phyloP scores from a whole-genome alignment of 306 rosid genomes.

The barrel medic (Medicago truncatula) region DNA sequence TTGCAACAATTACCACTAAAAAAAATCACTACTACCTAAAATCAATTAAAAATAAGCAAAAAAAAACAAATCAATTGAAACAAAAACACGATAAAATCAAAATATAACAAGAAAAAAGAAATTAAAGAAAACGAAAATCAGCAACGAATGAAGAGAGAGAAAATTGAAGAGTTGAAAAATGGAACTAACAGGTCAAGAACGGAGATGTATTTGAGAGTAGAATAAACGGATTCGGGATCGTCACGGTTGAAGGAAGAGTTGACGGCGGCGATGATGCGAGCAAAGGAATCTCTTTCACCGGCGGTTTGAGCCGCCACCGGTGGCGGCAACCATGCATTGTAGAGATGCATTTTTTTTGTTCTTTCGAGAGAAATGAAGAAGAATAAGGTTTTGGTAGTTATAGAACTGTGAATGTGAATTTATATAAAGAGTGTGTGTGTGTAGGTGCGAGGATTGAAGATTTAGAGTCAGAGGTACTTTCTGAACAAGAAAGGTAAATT shows the following conservation, averaged over 20 bases:
- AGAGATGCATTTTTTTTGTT: constrained; percentile 70
- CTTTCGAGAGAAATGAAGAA: constrained; percentile 1
- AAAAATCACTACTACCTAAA: background rate
- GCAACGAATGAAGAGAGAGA: constrained; percentile 3
- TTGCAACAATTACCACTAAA: constrained; percentile 15
- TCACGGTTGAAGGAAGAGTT: constrained; percentile 58
- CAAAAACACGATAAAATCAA: background rate
- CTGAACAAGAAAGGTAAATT: constrained; percentile 40
- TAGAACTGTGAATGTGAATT: background rate
- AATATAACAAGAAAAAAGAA: background rate
- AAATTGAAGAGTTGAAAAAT: constrained; percentile 14
- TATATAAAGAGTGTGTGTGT: constrained; percentile 9
- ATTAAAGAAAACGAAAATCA: background rate
- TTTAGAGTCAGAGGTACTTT: constrained; percentile 25
- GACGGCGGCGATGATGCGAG: constrained; percentile 64
- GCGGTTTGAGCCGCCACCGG: constrained; percentile 79
- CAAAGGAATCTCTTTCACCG: constrained; percentile 77
- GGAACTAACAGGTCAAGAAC: constrained; percentile 86
- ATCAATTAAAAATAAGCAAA: background rate
- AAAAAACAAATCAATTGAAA: constrained; percentile 4
- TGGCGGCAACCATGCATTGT: constrained; percentile 98
- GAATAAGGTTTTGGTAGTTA: constrained; percentile 11
- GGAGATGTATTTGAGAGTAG: constrained; percentile 88
- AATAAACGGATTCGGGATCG: constrained; percentile 87
- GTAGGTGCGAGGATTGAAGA: constrained; percentile 31